Base-by-base conservation (phyloP, 2,329 filamentous ascomycete species). In the Didymella lethalis region DNA sequence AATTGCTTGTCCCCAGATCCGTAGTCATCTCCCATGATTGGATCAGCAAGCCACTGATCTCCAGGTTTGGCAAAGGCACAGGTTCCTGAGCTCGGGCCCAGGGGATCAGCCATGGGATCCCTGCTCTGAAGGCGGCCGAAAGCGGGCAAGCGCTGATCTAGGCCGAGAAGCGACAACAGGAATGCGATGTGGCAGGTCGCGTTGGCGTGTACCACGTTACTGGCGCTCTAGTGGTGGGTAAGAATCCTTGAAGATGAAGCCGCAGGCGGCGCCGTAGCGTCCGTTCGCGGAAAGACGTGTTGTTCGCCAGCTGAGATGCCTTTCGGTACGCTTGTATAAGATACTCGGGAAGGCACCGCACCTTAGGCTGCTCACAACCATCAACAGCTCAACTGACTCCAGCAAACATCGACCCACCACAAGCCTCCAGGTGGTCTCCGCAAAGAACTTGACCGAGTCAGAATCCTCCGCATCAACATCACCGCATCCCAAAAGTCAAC, bases 191-290 rank as follows among this genome's bases (percentile, higher is more conserved):
- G 53, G 64, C 63, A 61, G 64, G 58, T 58, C 48, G 53, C 45
- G 57, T 50, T 63, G 62, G 62, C 64, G 64, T 63, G 62, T 64
- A 64, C 63, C 65, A 66, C 59, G 58, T 62, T 66, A 61, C 57
- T 59, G 62, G 67, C 54, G 52, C 58, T 60, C 3, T 62, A 60
- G 61, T 66, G 62, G 62, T 59, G 46, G 59, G 65, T 51, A 54
- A 29, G 52, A 52, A 62, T 68, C 63, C 64, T 59, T 63, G 63
- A 54, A 40, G 55, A 48, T 49, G 54, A 63, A 46, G 66, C 55
- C 47, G 62, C 59, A 53, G 48, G 63, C 63, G 63, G 62, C 65
- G 66, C 64, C 63, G 60, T 58, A 57, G 46, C 61, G 57, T 57
- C 57, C 44, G 61, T 61, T 63, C 62, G 58, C 56, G 59, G 59